Conservation (phyloP, 805 yeast species). For the Pichia sporocuriosa region DNA sequence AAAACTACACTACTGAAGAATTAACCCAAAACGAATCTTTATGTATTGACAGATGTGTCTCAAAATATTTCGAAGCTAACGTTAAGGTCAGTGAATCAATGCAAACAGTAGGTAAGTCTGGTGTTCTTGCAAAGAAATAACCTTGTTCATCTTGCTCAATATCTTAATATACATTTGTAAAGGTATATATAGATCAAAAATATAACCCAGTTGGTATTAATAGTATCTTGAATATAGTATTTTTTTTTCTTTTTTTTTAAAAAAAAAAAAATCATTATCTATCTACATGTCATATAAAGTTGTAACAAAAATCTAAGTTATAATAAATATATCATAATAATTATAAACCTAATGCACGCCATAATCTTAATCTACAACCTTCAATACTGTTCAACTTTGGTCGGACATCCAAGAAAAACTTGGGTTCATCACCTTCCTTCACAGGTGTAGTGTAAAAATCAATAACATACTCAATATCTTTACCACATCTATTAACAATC, state of each 20-base stretch:
- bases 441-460: conserved; percentile 58
- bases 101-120: conserved; percentile 34
- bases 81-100: conserved; percentile 82
- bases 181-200: conserved; percentile 6
- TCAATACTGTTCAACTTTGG: conserved; percentile 82
- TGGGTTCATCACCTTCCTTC: conserved; percentile 40
- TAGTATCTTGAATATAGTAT: conserved; percentile 7
- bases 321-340: neutral
- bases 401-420: conserved; percentile 79
- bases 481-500: conserved; percentile 82
- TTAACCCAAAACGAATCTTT: conserved; percentile 73
- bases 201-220: no score
- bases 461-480: conserved; percentile 78
- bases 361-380: conserved; percentile 67
- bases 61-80: conserved; percentile 90
- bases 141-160: neutral
- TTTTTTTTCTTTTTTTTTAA: neutral
- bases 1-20: conserved; percentile 62
- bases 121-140: conserved; percentile 23
- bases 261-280: no score
- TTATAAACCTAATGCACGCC: conserved; percentile 51
- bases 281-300: no score
- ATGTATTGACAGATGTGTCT: conserved; percentile 93
- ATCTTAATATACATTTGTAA: neutral
- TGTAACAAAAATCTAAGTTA: neutral